phyloP scores from a whole-genome alignment of 2,329 filamentous ascomycete species.

The Myrmaecium sp. region DNA sequence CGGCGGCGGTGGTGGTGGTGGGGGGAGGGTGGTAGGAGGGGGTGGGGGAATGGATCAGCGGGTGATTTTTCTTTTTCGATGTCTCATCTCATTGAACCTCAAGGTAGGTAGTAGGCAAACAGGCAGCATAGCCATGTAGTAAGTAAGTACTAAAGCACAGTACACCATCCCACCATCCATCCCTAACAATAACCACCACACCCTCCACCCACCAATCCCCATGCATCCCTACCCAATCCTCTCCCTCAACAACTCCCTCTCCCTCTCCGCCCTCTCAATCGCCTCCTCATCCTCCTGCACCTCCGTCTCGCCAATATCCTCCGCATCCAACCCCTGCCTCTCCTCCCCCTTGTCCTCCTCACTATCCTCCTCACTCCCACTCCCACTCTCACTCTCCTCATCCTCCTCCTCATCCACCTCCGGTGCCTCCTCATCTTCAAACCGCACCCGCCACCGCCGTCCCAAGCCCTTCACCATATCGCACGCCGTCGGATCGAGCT shows the following conservation, averaged over 20 bases:
- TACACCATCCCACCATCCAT: too few species aligned
- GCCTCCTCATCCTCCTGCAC: conserved; percentile 1
- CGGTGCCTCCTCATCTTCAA: too few species aligned
- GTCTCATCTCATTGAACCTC: too few species aligned
- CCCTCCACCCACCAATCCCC: conserved; percentile 1
- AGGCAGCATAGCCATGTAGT: too few species aligned
- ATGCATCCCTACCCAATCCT: conserved; percentile 3
- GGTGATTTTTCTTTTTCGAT: too few species aligned
- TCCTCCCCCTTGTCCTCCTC: conserved; percentile 3
- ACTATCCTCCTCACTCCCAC: conserved; percentile 3
- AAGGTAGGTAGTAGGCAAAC: too few species aligned
- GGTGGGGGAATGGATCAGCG: too few species aligned
- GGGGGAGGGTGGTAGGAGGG: too few species aligned
- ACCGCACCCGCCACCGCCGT: conserved; percentile 3
- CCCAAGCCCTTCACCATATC: conserved; percentile 2
- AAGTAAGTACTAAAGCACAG: too few species aligned
- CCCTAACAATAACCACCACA: conserved; percentile 1
- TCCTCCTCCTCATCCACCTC: conserved; percentile 1
- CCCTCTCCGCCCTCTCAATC: conserved; percentile 2
- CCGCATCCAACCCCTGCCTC: conserved; percentile 1
- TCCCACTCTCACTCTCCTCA: conserved; percentile 1
- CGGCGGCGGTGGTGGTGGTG: too few species aligned
- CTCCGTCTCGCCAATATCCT: too few species aligned
- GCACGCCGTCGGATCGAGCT: conserved; percentile 1
- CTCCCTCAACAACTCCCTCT: conserved; percentile 3